Evolutionary conservation across 2,329 filamentous ascomycete genomes (phyloP), one percentile per base, ranked within the genome.

Genomic region (Sclerotinia spermophila): DNA sequence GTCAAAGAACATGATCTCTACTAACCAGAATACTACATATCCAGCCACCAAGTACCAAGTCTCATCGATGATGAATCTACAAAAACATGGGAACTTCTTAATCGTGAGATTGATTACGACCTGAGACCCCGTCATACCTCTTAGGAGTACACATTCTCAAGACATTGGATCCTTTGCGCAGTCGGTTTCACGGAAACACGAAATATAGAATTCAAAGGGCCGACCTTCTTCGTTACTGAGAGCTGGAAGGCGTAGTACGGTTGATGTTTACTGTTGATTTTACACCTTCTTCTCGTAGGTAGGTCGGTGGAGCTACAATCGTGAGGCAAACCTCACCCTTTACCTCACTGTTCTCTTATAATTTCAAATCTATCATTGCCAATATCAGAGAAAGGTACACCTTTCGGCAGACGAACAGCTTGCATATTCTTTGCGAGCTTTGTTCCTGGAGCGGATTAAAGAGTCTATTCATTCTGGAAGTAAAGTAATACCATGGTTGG

Each of bases 61-160:
- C 38, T 11, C n/a, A n/a, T n/a, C n/a, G n/a, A 15, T 6, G 33
- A n/a, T 38, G 21, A 38, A 24, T 38, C 38, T 7, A 21, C 13
- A 2, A 33, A 33, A 6, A n/a, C 5, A 51, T n/a, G n/a, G n/a
- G n/a, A 11, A 51, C 7, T n/a, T 7, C 35, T 59, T 17, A 24
- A 40, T 60, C 8, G 2, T 5, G 42, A 48, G 42, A 51, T 6
- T 6, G 42, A 62, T 45, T 44, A 48, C 60, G 5, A 64, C 11
- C 60, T 64, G 60, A 64, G 42, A 64, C 60, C 33, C 33, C 13
- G 60, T 48, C 42, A 35, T 48, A 48, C 58, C n/a, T 60, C 27
- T 15, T 19, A 5, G 35, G n/a, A 24, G 40, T 13, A 15, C 15
- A 42, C 40, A 15, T 1, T 40, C 11, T n/a, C n/a, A n/a, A n/a